Evolutionary conservation across 108 stramenopile genomes (phyloP), one percentile per base, ranked within the genome.

Genomic region (Skeletonema tropicum): DNA sequence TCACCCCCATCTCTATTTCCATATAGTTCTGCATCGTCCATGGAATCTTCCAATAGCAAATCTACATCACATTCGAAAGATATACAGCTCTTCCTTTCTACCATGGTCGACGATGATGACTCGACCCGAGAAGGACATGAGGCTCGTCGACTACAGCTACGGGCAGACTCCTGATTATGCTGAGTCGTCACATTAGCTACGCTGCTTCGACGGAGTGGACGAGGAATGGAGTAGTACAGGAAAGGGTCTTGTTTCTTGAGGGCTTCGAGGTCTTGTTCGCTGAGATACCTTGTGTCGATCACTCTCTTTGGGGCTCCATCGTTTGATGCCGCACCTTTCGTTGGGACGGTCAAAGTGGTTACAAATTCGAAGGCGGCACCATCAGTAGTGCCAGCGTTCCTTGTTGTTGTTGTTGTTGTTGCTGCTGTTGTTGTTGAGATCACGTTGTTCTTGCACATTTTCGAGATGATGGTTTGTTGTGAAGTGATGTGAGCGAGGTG

Each of bases 211-310:
- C 52, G 21, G 17, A 23, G 9, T 23, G 52, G 8, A 31, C 39
- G 19, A 33, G 33, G 61, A 19, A 62, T 62, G 17, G 61, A 62
- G 19, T 62, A 62, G 61, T 62, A 62, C 2, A 62, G 31, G 6
- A 62, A 62, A 9, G 31, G 26, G 13, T 62, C 61, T 33, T 33
- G 35, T 25, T 33, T 38, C 61, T 36, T 62, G 35, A 62, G 61
- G 9, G 36, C 23, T 7, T 62, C 3, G 61, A 62, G 61, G 11
- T 33, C 61, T 8, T 62, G 33, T 17, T 19, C 61, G 32, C 17
- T 62, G 61, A 62, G 61, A 21, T 62, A 2, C 1, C 31, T 38
- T 2, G 19, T 17, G 31, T 62, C 61, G 14, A 62, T 19, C 31
- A 55, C 23, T 23, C 23, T 55, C 23, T 55, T 55, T 0, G 52